Base-by-base conservation (phyloP, 148 eudicot species). In the Heliosperma pusillum region DNA sequence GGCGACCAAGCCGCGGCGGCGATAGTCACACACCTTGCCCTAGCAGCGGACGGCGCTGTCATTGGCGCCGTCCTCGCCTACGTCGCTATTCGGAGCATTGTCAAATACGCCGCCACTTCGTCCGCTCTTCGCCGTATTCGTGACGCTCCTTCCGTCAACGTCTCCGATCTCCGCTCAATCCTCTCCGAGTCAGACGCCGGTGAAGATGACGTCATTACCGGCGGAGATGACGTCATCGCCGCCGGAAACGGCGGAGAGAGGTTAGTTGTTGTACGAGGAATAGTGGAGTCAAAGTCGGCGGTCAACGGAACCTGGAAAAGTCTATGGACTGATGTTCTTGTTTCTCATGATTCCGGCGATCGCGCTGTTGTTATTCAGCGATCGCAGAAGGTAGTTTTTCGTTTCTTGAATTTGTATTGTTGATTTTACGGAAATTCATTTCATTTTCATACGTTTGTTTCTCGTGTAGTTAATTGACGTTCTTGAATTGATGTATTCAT, bases 1-100 rank as follows among this genome's bases (percentile, higher is more conserved):
- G 81, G 83, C 70, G 91, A 94, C 69, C 91, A 85, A 72, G 87
- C 88, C 0, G 86, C 86, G 27, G 87, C 86, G 45, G 93, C 93
- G 11, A 69, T 83, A 2, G 72, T 88, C 0, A 76, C 90, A 20
- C 91, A 90, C 13, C 52, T 90, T 7, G 86, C 86, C 8, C 58
- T 87, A 19, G 90, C 88, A 8, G 96, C 87, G 24, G 98, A 94
- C 86, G 98, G 98, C 13, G 96, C 93, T 2, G 74, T 89, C 1
- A 79, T 90, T 62, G 98, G 98, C 58, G 7, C 90, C 53, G 85
- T 85, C 84, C 78, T 91, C 21, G 91, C 93, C 10, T 91, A 83
- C 80, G 82, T 86, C 3, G 93, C 97, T 0, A 79, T 88, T 4
- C 88, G 90, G 0, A 85, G 85, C 81, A 27, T 90, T 68, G 47